Evolutionary conservation across 108 stramenopile genomes (phyloP).

Genomic region (Cyclotella sp.): DNA sequence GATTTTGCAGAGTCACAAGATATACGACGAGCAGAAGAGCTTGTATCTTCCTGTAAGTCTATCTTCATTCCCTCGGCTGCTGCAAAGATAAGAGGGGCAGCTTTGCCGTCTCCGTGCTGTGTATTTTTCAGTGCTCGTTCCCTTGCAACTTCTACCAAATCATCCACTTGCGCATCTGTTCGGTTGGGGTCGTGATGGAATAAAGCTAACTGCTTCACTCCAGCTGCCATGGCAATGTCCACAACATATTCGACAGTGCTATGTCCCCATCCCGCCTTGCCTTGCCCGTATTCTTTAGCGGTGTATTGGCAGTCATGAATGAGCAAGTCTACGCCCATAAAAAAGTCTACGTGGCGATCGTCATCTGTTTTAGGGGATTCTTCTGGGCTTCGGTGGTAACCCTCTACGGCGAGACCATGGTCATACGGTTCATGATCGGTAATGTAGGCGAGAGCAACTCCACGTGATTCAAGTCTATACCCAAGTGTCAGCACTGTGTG

Average conservation of each 20-base stretch:
- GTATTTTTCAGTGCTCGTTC: background rate
- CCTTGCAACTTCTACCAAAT: conserved; percentile 20
- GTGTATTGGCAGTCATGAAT: conserved; percentile 46
- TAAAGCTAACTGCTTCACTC: conserved; percentile 29
- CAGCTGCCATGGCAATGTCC: conserved; percentile 37
- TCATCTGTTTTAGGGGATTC: conserved; percentile 28
- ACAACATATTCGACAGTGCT: conserved; percentile 46
- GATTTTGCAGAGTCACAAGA: background rate
- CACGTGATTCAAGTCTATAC: conserved; percentile 26
- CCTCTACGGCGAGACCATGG: conserved; percentile 28
- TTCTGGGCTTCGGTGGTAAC: conserved; percentile 20
- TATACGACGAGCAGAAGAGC: background rate
- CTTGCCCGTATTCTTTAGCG: conserved; percentile 27
- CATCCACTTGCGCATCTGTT: conserved; percentile 43
- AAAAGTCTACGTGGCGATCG: conserved; percentile 39
- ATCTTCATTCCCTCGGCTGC: conserved; percentile 17
- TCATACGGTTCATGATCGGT: conserved; percentile 52
- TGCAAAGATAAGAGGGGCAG: conserved; percentile 6
- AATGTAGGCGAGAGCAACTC: conserved; percentile 37
- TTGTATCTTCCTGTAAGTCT: background rate
- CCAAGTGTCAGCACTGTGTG: conserved; percentile 43
- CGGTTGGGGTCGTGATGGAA: conserved; percentile 49
- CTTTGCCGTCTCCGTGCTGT: background rate
- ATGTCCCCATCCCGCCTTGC: conserved; percentile 40
- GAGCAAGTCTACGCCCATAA: conserved; percentile 34